Conservation (phyloP, 106 monocot genomes). For the Acorus gramineus region DNA sequence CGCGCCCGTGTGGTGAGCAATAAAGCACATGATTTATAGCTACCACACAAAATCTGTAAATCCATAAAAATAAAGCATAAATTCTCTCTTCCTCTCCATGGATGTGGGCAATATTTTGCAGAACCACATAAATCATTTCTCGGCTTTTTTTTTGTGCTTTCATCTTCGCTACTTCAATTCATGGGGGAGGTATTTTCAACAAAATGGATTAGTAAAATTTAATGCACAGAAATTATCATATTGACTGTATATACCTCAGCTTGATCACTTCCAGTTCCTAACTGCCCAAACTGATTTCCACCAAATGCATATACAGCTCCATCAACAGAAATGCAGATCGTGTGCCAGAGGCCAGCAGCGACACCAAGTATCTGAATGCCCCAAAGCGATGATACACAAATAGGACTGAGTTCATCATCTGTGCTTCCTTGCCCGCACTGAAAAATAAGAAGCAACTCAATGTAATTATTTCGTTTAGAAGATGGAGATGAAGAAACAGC, state of each 20-base stretch:
- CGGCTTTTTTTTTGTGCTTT: too few relatives aligned
- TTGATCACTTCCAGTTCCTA: slow-evolving; percentile 89
- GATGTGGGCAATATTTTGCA: too few relatives aligned
- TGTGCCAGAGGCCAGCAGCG: slow-evolving; percentile 92
- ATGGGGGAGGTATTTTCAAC: too few relatives aligned
- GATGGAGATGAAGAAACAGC: slow-evolving; percentile 4
- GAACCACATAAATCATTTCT: too few relatives aligned
- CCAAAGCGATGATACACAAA: slow-evolving; percentile 78
- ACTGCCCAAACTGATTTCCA: slow-evolving; percentile 96
- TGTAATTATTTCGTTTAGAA: slow-evolving; percentile 10
- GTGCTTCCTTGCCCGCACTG: slow-evolving; percentile 94
- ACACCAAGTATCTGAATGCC: slow-evolving; percentile 61
- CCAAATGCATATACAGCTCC: slow-evolving; percentile 92
- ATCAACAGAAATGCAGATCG: slow-evolving; percentile 70
- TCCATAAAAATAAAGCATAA: too few relatives aligned
- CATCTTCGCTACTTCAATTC: too few relatives aligned
- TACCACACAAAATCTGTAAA: too few relatives aligned
- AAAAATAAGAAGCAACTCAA: slow-evolving; percentile 15
- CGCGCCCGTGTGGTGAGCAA: too few relatives aligned
- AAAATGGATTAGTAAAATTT: too few relatives aligned
- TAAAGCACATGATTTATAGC: too few relatives aligned
- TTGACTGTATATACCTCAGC: slow-evolving; percentile 51
- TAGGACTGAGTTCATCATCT: slow-evolving; percentile 86
- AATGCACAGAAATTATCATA: too few relatives aligned
- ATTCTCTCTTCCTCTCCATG: too few relatives aligned